A percentile compares a stretch with the other conserved stretches of the same genome.
Conservation (phyloP, 2,329 filamentous ascomycete genomes). For the Raffaelea albimanens region DNA sequence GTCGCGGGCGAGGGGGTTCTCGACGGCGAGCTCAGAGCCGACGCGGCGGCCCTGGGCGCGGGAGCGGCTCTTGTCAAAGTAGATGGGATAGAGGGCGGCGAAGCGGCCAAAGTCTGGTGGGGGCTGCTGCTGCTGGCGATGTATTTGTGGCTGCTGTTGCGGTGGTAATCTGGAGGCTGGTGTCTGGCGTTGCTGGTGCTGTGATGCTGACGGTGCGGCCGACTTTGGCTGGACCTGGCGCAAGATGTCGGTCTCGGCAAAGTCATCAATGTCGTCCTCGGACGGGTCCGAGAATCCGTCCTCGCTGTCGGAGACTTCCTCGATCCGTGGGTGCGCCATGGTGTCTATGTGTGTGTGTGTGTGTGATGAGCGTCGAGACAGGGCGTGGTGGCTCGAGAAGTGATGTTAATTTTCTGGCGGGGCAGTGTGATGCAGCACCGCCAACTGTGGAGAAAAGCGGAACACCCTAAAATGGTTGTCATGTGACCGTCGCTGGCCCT, state of each 20-base stretch:
- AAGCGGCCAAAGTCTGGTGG: slow-evolving; percentile 59
- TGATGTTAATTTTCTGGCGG: no score
- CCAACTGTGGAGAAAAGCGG: no score
- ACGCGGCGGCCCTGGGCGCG: slow-evolving; percentile 79
- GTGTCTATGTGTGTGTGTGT: slow-evolving; percentile 14
- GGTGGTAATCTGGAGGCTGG: neutral
- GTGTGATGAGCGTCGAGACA: neutral
- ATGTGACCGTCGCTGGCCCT: no score
- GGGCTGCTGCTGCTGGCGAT: slow-evolving; percentile 14
- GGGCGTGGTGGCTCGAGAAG: no score
- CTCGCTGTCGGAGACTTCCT: slow-evolving; percentile 83
- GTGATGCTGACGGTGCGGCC: slow-evolving; percentile 7
- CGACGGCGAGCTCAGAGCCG: slow-evolving; percentile 58
- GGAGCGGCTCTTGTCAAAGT: slow-evolving; percentile 73
- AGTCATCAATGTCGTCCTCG: slow-evolving; percentile 70
- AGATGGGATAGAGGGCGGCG: slow-evolving; percentile 88
- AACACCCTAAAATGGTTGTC: no score
- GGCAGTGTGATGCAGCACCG: no score
- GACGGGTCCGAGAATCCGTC: slow-evolving; percentile 71
- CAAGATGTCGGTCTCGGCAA: slow-evolving; percentile 47
- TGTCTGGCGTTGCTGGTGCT: slow-evolving; percentile 13
- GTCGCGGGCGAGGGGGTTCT: slow-evolving; percentile 79
- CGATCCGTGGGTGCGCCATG: slow-evolving; percentile 82
- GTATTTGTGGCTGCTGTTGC: slow-evolving; percentile 7
- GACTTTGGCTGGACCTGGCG: slow-evolving; percentile 26